A percentile compares a stretch with the other conserved stretches of the same genome.
Conservation (phyloP, 2,329 filamentous ascomycete genomes). For the Westerdykella sp. region DNA sequence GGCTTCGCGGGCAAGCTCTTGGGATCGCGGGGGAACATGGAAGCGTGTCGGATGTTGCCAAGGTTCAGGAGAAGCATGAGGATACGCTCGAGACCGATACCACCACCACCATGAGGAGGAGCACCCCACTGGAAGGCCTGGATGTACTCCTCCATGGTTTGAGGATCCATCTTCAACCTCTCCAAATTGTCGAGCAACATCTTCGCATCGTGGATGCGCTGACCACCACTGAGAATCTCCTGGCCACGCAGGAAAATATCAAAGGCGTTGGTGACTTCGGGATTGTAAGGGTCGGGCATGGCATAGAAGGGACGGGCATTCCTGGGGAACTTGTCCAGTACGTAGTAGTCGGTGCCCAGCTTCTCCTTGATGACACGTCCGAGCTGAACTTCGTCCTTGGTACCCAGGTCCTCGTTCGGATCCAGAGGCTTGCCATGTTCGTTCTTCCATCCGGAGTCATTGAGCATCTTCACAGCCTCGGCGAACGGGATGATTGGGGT, state of each 20-base stretch:
- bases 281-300: slow-evolving; percentile 70
- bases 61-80: slow-evolving; percentile 80
- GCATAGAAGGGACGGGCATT: slow-evolving; percentile 86
- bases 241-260: slow-evolving; percentile 93
- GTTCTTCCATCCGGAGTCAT: slow-evolving; percentile 67
- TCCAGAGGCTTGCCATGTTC: slow-evolving; percentile 69
- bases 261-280: slow-evolving; percentile 78
- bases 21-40: slow-evolving; percentile 81
- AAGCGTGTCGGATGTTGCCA: slow-evolving; percentile 83
- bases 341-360: slow-evolving; percentile 84
- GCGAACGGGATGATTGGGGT: slow-evolving; percentile 76
- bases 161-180: slow-evolving; percentile 66
- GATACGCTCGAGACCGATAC: slow-evolving; percentile 83
- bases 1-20: slow-evolving; percentile 71
- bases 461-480: slow-evolving; percentile 74
- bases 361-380: slow-evolving; percentile 81
- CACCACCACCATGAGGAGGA: slow-evolving; percentile 82
- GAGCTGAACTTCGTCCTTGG: slow-evolving; percentile 78
- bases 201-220: slow-evolving; percentile 78
- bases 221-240: slow-evolving; percentile 85
- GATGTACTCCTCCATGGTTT: slow-evolving; percentile 86
- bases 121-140: slow-evolving; percentile 82
- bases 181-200: slow-evolving; percentile 74
- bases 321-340: slow-evolving; percentile 86
- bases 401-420: slow-evolving; percentile 73